A percentile compares a stretch with the other conserved stretches of the same genome.
phyloP scores from a whole-genome alignment of 495 filamentous ascomycete species.

The Neurospora sp. region DNA sequence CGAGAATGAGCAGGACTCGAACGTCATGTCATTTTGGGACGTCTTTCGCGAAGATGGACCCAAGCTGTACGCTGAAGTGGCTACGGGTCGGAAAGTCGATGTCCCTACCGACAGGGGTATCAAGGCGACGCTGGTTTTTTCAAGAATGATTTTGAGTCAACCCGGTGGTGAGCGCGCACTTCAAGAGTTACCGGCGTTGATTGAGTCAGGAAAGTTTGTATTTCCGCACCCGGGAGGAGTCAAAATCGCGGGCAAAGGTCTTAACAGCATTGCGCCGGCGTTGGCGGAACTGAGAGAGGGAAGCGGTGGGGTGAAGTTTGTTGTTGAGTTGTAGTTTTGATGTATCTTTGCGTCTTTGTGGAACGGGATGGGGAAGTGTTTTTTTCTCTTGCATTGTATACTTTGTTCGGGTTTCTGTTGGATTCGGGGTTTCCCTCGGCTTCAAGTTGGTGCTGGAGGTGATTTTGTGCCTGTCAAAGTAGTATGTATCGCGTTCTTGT shows the following conservation, averaged over 20 bases:
- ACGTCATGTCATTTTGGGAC: slow-evolving; percentile 2
- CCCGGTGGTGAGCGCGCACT: not conserved
- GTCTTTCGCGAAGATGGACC: slow-evolving; percentile 18
- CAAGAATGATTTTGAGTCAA: slow-evolving; percentile 11
- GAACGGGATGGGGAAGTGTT: not conserved
- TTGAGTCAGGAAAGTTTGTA: not conserved
- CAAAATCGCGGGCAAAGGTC: not conserved
- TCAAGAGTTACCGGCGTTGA: not conserved
- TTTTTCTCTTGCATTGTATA: not conserved
- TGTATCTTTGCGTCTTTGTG: not conserved
- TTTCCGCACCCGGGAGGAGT: not conserved
- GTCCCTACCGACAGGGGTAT: slow-evolving; percentile 14
- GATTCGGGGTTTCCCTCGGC: not conserved
- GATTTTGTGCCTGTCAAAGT: not conserved
- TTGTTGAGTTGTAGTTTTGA: not conserved
- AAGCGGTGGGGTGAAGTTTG: not conserved
- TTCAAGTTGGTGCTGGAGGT: too few relatives aligned
- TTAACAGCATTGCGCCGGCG: not conserved
- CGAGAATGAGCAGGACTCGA: not conserved
- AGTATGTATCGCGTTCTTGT: not conserved
- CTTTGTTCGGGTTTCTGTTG: not conserved
- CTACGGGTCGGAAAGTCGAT: slow-evolving; percentile 18
- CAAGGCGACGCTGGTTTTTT: slow-evolving; percentile 11
- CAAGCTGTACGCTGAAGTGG: slow-evolving; percentile 24
- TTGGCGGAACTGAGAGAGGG: not conserved